These are phyloP conservation scores for Mallotus repandus DNA, from an alignment of 441 rosid genomes.

Conservation along the genomic window DNA sequence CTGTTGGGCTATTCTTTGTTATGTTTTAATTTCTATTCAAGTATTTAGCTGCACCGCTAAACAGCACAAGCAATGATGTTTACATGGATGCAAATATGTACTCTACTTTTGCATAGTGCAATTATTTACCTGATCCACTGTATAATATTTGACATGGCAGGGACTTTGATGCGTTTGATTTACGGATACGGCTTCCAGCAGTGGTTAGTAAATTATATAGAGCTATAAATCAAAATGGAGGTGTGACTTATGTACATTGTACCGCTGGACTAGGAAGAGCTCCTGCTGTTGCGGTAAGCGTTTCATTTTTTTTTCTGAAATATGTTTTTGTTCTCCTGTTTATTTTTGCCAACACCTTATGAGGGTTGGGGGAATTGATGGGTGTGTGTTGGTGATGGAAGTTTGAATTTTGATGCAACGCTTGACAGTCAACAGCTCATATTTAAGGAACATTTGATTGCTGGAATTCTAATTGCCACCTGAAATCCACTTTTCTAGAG, in stretches of 20 bases:
- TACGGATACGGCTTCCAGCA: constrained; percentile 89
- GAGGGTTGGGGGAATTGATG: too few relatives aligned
- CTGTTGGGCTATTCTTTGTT: background rate
- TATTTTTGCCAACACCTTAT: background rate
- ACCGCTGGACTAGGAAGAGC: constrained; percentile 99
- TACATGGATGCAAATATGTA: background rate
- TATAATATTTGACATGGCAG: constrained; percentile 44
- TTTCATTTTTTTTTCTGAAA: constrained; percentile 18
- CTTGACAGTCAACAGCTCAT: too few relatives aligned
- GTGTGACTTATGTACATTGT: constrained; percentile 89
- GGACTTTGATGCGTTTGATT: constrained; percentile 94
- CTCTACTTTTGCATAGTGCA: constrained; percentile 3
- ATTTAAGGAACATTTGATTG: too few relatives aligned
- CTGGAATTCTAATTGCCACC: too few relatives aligned
- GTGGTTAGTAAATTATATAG: constrained; percentile 67
- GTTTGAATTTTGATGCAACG: too few relatives aligned
- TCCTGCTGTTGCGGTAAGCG: constrained; percentile 84
- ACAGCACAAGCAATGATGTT: background rate
- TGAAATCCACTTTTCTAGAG: too few relatives aligned
- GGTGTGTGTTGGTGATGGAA: too few relatives aligned
- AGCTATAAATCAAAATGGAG: constrained; percentile 76
- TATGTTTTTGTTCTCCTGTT: background rate
- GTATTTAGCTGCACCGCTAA: background rate
- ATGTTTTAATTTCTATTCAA: background rate
- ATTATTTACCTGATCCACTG: constrained; percentile 11